Evolutionary conservation across 1,139 yeast genomes (phyloP).

Genomic region (Kurtzmaniella natalensis): DNA sequence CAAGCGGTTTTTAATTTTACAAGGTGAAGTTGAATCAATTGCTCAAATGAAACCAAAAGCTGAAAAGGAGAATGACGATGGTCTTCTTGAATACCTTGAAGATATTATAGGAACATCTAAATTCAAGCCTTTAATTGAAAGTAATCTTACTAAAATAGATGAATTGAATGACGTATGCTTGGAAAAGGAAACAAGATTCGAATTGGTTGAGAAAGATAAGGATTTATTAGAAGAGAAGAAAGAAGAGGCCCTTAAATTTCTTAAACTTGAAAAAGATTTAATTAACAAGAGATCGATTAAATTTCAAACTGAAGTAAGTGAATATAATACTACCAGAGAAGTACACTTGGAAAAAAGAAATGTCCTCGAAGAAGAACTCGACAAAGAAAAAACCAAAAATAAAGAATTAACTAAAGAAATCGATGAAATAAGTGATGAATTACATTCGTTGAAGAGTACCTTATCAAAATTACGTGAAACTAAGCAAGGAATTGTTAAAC

Average conservation of each 20-base stretch:
- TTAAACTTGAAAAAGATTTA: constrained; percentile 62
- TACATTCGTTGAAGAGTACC: constrained; percentile 24
- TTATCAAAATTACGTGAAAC: constrained; percentile 28
- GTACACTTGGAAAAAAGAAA: constrained; percentile 30
- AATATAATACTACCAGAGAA: constrained; percentile 36
- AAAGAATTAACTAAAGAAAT: constrained; percentile 40
- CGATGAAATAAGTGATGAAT: constrained; percentile 32
- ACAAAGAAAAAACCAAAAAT: constrained; percentile 46
- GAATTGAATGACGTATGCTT: constrained; percentile 71
- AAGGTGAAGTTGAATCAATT: constrained; percentile 97
- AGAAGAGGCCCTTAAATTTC: constrained; percentile 62
- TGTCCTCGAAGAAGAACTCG: constrained; percentile 39
- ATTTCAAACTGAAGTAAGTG: constrained; percentile 49
- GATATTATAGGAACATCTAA: constrained; percentile 94
- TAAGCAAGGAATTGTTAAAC: constrained; percentile 31
- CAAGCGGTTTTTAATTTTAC: constrained; percentile 87
- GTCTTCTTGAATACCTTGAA: constrained; percentile 86
- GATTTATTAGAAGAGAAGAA: constrained; percentile 65
- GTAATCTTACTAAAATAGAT: constrained; percentile 55
- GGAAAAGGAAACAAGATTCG: constrained; percentile 78
- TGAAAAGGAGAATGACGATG: constrained; percentile 88
- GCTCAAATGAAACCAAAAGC: constrained; percentile 99
- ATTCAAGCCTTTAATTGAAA: constrained; percentile 75
- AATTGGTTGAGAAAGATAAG: constrained; percentile 75
- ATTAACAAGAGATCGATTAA: constrained; percentile 51